phyloP scores from a whole-genome alignment of 768 basidiomycete genomes.

The Auriculariales sp. region DNA sequence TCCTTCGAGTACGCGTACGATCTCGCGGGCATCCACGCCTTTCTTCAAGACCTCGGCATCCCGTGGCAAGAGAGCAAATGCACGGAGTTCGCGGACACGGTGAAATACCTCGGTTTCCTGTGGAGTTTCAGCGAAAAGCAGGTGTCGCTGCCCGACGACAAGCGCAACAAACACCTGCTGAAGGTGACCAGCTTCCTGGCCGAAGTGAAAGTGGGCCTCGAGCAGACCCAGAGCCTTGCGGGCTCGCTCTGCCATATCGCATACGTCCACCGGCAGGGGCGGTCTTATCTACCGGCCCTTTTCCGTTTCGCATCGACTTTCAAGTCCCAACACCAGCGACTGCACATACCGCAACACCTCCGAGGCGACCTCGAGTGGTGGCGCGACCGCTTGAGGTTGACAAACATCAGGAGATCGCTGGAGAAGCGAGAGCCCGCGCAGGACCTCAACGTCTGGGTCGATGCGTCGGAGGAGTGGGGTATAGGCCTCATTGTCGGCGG shows the following conservation, averaged over 20 bases:
- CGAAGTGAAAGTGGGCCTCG: constrained; percentile 5
- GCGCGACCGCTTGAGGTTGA: constrained; percentile 4
- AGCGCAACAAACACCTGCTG: constrained; percentile 13
- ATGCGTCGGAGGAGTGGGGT: background rate
- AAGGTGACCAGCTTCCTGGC: constrained; percentile 9
- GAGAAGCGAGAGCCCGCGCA: background rate
- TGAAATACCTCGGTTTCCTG: constrained; percentile 17
- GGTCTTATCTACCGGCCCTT: constrained; percentile 14
- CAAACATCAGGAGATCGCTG: background rate
- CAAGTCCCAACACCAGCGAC: constrained; percentile 7
- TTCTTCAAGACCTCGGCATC: background rate
- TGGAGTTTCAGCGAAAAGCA: constrained; percentile 15
- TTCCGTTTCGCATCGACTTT: constrained; percentile 15
- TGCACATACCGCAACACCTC: constrained; percentile 11
- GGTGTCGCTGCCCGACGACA: constrained; percentile 18
- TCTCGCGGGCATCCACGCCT: background rate
- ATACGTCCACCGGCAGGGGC: constrained; percentile 16
- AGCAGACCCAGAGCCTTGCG: constrained; percentile 11
- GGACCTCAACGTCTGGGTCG: constrained; percentile 1
- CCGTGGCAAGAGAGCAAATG: constrained; percentile 3
- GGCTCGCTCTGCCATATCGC: constrained; percentile 20
- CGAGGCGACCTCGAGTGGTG: constrained; percentile 21
- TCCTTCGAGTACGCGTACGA: background rate
- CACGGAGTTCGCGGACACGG: constrained; percentile 10
- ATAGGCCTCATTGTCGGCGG: background rate